Conservation (phyloP, 495 filamentous ascomycete species). For the Neurospora africana region DNA sequence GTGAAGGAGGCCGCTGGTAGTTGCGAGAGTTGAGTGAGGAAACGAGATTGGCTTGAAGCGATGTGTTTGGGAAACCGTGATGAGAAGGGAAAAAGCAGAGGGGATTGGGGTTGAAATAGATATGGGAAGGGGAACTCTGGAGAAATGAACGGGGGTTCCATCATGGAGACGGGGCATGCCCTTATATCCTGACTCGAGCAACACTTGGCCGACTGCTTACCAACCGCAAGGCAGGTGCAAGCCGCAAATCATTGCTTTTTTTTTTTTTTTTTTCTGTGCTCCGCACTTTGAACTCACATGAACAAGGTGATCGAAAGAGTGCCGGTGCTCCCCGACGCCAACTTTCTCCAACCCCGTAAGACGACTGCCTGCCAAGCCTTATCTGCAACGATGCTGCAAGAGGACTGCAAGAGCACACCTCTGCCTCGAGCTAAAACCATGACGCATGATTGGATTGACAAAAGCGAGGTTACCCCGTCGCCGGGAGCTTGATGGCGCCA, state of each 20-base stretch:
- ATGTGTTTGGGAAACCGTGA: neutral
- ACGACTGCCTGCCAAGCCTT: neutral
- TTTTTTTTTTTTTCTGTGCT: neutral
- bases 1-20: neutral
- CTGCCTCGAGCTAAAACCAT: neutral
- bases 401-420: neutral
- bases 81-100: neutral
- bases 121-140: neutral
- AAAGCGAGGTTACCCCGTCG: neutral
- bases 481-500: neutral
- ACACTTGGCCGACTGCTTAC: neutral
- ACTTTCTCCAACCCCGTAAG: neutral
- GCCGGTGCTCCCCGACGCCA: neutral
- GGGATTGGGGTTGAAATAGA: neutral
- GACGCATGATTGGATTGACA: neutral
- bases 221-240: neutral
- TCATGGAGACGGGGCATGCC: neutral
- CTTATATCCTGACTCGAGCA: neutral
- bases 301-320: neutral
- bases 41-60: neutral
- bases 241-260: neutral
- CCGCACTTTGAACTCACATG: neutral
- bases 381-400: neutral
- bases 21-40: neutral
- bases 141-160: neutral